Percentiles rank a stretch among this genome's conserved stretches.
Conservation (phyloP, 2,329 filamentous ascomycete species). For the Malbranchea zuffiana region DNA sequence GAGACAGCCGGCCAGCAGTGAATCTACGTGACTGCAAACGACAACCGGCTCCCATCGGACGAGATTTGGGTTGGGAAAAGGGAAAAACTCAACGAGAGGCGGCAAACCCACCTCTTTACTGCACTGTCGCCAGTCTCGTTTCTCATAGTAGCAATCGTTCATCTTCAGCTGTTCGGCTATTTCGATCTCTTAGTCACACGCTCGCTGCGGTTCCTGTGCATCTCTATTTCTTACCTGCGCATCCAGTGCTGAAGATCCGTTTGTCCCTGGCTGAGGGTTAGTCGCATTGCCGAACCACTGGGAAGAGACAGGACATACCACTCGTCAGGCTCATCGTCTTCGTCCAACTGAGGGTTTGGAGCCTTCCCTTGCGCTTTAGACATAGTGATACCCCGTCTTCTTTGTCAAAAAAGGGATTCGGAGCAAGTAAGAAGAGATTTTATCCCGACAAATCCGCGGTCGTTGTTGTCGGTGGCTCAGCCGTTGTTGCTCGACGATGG, state of each 20-base stretch:
- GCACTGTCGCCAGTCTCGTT: constrained; percentile 90
- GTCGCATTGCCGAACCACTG: constrained; percentile 11
- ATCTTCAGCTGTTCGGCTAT: constrained; percentile 77
- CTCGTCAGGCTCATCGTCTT: constrained; percentile 86
- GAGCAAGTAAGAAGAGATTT: constrained; percentile 8
- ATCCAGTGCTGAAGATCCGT: constrained; percentile 93
- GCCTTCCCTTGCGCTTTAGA: constrained; percentile 43
- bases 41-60: constrained; percentile 1
- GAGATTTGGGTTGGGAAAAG: not conserved
- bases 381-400: constrained; percentile 34
- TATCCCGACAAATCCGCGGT: not conserved
- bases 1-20: not conserved
- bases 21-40: not conserved
- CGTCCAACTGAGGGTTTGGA: constrained; percentile 36
- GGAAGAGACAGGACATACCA: constrained; percentile 55
- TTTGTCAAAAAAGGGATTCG: not conserved
- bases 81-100: constrained; percentile 4
- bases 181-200: constrained; percentile 1
- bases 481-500: constrained; percentile 12
- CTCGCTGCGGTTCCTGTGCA: not conserved
- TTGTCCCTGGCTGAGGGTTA: constrained; percentile 62
- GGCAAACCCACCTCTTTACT: constrained; percentile 62
- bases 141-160: constrained; percentile 92
- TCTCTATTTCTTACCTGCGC: constrained; percentile 52
- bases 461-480: not conserved